These are phyloP conservation scores for Camelina hispida DNA, from an alignment of 345 rosid species.

Conservation along the genomic window DNA sequence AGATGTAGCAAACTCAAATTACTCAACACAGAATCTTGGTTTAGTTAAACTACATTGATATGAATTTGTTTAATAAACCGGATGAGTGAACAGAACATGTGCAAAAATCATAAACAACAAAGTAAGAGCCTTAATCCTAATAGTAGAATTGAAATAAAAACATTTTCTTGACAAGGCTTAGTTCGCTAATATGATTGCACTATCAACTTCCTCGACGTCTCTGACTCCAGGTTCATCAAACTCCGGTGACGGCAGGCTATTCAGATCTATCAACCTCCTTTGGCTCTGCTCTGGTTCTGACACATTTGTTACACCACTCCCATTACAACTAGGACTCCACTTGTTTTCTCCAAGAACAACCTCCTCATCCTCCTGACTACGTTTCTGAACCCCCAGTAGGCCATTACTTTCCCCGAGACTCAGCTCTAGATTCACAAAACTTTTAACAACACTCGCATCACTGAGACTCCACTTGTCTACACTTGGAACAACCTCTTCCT, in stretches of 20 bases:
- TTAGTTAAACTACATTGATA: too few species aligned
- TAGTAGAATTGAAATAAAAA: background rate
- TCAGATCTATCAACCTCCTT: slow-evolving; percentile 43
- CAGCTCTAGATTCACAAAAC: background rate
- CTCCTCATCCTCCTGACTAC: slow-evolving; percentile 14
- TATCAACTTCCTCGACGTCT: slow-evolving; percentile 58
- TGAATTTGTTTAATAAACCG: too few species aligned
- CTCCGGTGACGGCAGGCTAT: slow-evolving; percentile 62
- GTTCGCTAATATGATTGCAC: slow-evolving; percentile 35
- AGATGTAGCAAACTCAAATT: too few species aligned
- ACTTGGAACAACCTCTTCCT: slow-evolving; percentile 26
- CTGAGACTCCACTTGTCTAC: slow-evolving; percentile 39
- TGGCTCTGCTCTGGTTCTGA: background rate
- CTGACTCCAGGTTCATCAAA: background rate
- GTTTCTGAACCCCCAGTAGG: background rate
- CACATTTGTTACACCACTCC: slow-evolving; percentile 16
- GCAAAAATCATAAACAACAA: background rate
- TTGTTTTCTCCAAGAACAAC: slow-evolving; percentile 39
- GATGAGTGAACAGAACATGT: too few species aligned
- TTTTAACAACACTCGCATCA: background rate
- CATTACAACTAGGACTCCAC: slow-evolving; percentile 23
- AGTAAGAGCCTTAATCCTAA: background rate
- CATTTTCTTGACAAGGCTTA: background rate
- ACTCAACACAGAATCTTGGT: too few species aligned
- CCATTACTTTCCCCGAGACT: slow-evolving; percentile 46